Percentiles rank a stretch among this genome's conserved stretches.
phyloP scores from a whole-genome alignment of 306 rosid genomes.

The Cucurbita pepo region DNA sequence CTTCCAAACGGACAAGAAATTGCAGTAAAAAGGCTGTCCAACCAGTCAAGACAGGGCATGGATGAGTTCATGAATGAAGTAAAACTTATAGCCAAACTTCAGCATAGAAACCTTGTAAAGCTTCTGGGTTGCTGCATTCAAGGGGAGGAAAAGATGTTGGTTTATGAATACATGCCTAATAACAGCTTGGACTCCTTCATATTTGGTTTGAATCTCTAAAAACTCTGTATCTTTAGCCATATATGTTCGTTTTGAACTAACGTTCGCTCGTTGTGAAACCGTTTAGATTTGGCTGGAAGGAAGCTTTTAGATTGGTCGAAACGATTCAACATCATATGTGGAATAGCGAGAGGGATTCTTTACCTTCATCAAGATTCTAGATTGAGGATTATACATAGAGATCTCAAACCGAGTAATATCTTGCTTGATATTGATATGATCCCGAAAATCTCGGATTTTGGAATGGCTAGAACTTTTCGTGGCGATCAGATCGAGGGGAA shows the following conservation, averaged over 20 bases:
- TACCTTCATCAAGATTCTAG: slow-evolving; percentile 49
- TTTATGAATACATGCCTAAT: slow-evolving; percentile 53
- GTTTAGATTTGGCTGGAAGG: slow-evolving; percentile 16
- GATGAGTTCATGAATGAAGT: slow-evolving; percentile 50
- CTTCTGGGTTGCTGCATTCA: slow-evolving; percentile 49
- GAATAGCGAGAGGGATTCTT: slow-evolving; percentile 31
- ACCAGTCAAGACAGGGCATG: slow-evolving; percentile 34
- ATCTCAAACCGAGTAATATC: slow-evolving; percentile 39
- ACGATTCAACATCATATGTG: slow-evolving; percentile 30
- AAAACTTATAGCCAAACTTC: slow-evolving; percentile 40
- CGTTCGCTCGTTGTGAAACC: not conserved
- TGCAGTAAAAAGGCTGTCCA: slow-evolving; percentile 50
- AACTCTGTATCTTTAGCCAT: not conserved
- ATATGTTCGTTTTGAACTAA: not conserved
- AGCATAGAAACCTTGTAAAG: slow-evolving; percentile 50
- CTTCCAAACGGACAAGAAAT: slow-evolving; percentile 29
- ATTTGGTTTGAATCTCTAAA: slow-evolving; percentile 24
- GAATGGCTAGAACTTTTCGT: slow-evolving; percentile 28
- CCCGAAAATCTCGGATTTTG: slow-evolving; percentile 51
- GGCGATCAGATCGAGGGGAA: slow-evolving; percentile 24
- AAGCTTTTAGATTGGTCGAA: slow-evolving; percentile 14
- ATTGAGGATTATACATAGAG: slow-evolving; percentile 36
- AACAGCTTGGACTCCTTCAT: slow-evolving; percentile 46
- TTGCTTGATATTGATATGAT: slow-evolving; percentile 34
- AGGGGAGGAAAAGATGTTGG: slow-evolving; percentile 25